Evolutionary conservation across 305 asterid species (phyloP).

Genomic region (Solanum chacoense): DNA sequence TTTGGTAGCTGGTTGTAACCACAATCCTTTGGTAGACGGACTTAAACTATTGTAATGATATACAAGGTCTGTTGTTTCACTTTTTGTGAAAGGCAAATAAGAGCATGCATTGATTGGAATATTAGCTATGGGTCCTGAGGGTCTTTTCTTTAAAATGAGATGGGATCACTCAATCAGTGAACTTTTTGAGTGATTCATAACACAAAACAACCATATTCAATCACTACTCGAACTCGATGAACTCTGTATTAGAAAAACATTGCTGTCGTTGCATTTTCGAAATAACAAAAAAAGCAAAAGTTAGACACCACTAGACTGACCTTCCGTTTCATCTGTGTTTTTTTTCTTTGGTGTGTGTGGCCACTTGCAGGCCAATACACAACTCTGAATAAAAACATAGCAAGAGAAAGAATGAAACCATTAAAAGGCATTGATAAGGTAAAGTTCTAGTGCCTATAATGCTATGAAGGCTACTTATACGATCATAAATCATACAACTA

Average conservation of each 20-base stretch:
- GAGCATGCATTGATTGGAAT: not conserved
- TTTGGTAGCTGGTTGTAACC: not conserved
- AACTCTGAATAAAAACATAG: not conserved
- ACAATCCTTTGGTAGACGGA: not conserved
- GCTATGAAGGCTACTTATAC: not conserved
- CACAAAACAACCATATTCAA: not conserved
- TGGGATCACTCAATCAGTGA: not conserved
- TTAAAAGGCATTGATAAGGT: not conserved
- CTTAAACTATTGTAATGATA: not conserved
- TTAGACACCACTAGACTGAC: not conserved
- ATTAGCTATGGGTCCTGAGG: not conserved
- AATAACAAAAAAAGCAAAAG: not conserved
- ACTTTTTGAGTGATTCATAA: not conserved
- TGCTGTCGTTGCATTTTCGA: not conserved
- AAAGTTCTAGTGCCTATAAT: not conserved
- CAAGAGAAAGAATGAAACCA: not conserved
- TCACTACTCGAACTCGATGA: not conserved
- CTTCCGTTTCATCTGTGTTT: not conserved
- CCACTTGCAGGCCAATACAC: not conserved
- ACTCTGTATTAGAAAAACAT: not conserved
- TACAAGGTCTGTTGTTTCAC: not conserved
- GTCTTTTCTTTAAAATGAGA: not conserved
- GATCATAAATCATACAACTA: not conserved
- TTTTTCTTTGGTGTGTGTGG: not conserved
- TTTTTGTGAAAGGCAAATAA: not conserved